Percentiles rank a stretch among this genome's conserved stretches.
Conservation (phyloP, 2,329 filamentous ascomycete genomes). For the Fusarium multiceps region DNA sequence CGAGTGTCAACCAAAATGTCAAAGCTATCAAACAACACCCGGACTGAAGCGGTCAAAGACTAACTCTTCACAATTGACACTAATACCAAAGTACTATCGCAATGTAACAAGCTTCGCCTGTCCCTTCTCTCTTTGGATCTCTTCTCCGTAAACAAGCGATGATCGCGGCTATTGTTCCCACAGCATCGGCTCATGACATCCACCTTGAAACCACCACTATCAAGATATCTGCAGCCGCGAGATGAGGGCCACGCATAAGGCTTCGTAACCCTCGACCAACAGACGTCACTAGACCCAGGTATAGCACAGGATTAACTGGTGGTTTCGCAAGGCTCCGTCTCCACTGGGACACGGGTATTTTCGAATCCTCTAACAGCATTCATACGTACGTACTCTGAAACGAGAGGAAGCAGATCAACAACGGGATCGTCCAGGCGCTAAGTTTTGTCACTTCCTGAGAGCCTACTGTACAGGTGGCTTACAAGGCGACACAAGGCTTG, state of each 20-base stretch:
- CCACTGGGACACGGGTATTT: slow-evolving; percentile 30
- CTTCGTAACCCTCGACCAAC: slow-evolving; percentile 40
- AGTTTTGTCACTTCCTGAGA: slow-evolving; percentile 6
- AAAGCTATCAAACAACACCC: background rate
- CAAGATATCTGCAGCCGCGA: slow-evolving; percentile 21
- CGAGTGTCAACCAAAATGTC: slow-evolving; percentile 10
- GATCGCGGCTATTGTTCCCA: slow-evolving; percentile 31
- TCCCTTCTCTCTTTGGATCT: slow-evolving; percentile 31
- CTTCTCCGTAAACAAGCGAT: slow-evolving; percentile 27
- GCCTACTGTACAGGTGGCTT: slow-evolving; percentile 17
- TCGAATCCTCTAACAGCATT: slow-evolving; percentile 18
- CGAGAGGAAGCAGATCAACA: slow-evolving; percentile 38
- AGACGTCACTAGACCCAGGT: slow-evolving; percentile 39
- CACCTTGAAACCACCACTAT: slow-evolving; percentile 30
- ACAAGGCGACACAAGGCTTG: slow-evolving; percentile 30
- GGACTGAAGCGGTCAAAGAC: slow-evolving; percentile 6
- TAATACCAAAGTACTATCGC: background rate
- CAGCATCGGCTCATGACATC: slow-evolving; percentile 32
- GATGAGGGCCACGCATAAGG: slow-evolving; percentile 33
- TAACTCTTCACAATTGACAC: background rate
- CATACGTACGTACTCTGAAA: slow-evolving; percentile 38
- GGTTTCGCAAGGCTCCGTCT: slow-evolving; percentile 28
- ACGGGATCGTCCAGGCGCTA: slow-evolving; percentile 37
- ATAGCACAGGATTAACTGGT: slow-evolving; percentile 33
- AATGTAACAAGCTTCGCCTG: slow-evolving; percentile 29